Evolutionary conservation across 2,329 filamentous ascomycete species (phyloP), one percentile per base, ranked within the genome.

Genomic region (Fusarium zealandicum): DNA sequence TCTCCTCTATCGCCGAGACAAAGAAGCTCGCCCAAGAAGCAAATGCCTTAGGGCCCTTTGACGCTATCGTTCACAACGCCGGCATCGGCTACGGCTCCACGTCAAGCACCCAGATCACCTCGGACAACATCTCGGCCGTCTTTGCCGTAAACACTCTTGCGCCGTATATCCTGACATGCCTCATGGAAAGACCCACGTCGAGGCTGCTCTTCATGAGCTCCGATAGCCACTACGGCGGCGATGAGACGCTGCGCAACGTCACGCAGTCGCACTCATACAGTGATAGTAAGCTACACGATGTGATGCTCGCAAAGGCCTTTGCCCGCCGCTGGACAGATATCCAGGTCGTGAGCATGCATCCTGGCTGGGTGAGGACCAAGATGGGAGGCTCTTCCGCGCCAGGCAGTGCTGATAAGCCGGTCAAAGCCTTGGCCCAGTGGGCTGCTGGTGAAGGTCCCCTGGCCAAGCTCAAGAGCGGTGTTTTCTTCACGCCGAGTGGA

Each of bases 331-430:
- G 58, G 47, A 38, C 30, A 0, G 49, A 54, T 6, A 50, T 64
- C 7, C 58, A 62, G 14, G 45, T 64, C 7, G 13, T 64, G 7
- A 63, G 58, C 33, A 62, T 64, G 54, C 54, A 64, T 12, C 61
- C 61, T 0, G 61, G 61, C 3, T 64, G 61, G 61, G 61, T 64
- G 2, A 54, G 44, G 28, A 64, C 61, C 3, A 64, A 64, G 17
- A 62, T 64, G 58, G 61, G 61, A 13, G 56, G 61, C 17, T 27
- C 4, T 11, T 46, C 50, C 10, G 61, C 61, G 2, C 61, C 61
- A 14, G 51, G 58, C 6, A 30, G 35, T 0, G n/a, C 42, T 0
- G 47, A 45, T 1, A 38, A 57, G 4, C 59, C 60, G 10, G 52
- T 56, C 2, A 44, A 50, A 11, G 48, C 59, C 3, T 37, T 63